Evolutionary conservation across 768 basidiomycete genomes (phyloP).

Genomic region (Atractiella rhizophila): DNA sequence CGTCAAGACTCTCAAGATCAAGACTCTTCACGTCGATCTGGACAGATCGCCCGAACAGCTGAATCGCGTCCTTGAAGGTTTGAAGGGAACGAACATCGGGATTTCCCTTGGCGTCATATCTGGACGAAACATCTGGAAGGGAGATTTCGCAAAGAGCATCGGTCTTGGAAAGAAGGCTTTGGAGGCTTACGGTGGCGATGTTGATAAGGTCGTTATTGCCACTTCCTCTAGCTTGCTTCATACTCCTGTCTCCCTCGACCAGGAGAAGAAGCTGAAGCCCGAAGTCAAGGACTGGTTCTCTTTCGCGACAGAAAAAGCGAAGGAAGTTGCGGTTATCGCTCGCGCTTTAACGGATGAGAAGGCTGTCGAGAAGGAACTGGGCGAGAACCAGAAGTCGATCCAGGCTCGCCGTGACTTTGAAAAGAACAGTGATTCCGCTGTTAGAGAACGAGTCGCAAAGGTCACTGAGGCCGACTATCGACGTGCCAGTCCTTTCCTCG

Average conservation of each 20-base stretch:
- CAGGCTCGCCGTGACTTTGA: conserved; percentile 86
- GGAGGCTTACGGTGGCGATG: conserved; percentile 49
- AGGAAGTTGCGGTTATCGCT: conserved; percentile 68
- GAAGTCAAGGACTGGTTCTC: conserved; percentile 96
- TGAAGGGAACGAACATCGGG: conserved; percentile 54
- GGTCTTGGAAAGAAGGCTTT: conserved; percentile 62
- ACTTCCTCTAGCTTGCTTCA: conserved; percentile 96
- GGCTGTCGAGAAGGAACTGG: conserved; percentile 42
- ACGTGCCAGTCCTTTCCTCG: conserved; percentile 67
- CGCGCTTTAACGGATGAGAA: conserved; percentile 48
- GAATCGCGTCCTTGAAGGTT: conserved; percentile 46
- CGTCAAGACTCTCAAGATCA: conserved; percentile 70
- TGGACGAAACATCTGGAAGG: conserved; percentile 99
- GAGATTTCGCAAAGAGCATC: conserved; percentile 60
- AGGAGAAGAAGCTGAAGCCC: conserved; percentile 64
- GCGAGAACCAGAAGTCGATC: conserved; percentile 72
- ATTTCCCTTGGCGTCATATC: conserved; percentile 90
- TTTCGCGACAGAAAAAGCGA: conserved; percentile 86
- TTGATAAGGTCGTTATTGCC: conserved; percentile 65
- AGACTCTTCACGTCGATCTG: conserved; percentile 87
- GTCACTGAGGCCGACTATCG: conserved; percentile 65
- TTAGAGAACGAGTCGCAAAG: conserved; percentile 79
- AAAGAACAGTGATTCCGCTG: conserved; percentile 67
- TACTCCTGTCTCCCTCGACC: conserved; percentile 82
- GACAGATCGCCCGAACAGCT: conserved; percentile 64